phyloP scores from a whole-genome alignment of 2,329 filamentous ascomycete genomes.

The Pestalotiopsis sp. region DNA sequence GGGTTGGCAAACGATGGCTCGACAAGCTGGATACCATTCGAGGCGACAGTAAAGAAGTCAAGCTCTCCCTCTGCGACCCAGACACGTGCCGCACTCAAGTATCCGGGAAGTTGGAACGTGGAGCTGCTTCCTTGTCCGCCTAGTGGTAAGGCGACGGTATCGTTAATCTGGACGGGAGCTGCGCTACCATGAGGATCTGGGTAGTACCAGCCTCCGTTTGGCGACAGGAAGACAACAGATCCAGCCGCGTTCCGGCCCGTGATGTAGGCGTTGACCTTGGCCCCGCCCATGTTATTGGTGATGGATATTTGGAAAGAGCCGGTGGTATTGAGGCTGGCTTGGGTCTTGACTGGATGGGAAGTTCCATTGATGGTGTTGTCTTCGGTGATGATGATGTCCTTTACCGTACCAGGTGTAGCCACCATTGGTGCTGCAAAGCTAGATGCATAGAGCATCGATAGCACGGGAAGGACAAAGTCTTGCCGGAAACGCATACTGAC shows the following conservation, averaged over 20 bases:
- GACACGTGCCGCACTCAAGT: conserved; percentile 41
- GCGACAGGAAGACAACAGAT: conserved; percentile 5
- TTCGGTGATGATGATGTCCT: conserved; percentile 6
- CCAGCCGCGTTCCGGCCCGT: conserved; percentile 3
- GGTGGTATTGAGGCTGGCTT: neutral
- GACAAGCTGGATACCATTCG: conserved; percentile 40
- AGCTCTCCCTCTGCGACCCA: conserved; percentile 44
- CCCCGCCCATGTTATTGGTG: neutral
- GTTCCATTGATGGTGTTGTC: conserved; percentile 10
- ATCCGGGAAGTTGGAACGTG: conserved; percentile 40
- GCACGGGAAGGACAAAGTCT: neutral
- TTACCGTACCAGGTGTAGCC: neutral
- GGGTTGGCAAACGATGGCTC: conserved; percentile 50
- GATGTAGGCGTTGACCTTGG: conserved; percentile 6
- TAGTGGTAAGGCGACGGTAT: neutral
- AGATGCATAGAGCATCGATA: neutral
- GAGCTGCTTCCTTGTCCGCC: conserved; percentile 39
- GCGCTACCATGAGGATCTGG: conserved; percentile 3
- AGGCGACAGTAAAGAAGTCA: conserved; percentile 39
- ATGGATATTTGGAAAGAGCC: conserved; percentile 2
- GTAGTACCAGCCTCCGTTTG: conserved; percentile 2
- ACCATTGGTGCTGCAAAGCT: neutral
- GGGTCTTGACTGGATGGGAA: neutral
- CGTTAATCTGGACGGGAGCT: neutral
- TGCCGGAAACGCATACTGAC: neutral